Base-by-base conservation (phyloP, 371 early-diverging fungal genomes). In the Rhizopus microsporus region DNA sequence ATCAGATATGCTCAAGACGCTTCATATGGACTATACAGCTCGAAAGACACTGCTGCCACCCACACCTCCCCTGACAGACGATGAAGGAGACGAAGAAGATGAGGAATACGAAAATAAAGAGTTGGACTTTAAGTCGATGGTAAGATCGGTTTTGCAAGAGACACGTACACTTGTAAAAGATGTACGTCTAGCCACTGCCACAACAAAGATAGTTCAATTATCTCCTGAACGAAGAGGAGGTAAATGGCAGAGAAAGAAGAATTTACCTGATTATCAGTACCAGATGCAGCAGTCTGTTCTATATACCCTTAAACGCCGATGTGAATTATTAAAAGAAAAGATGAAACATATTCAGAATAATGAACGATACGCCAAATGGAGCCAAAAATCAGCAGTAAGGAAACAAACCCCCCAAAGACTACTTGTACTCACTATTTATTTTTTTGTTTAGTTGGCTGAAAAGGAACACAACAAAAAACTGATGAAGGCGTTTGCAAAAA, bases 201-300 rank as follows among this genome's bases (percentile, higher is more conserved):
- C 84, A 0, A 79, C 78, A 53, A 78, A 81, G 70, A 65, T 87
- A 8, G 71, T 86, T 51, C 57, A 71, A 40, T 53, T 75, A 5
- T 56, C 53, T 9, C 29, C 60, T 2, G 56, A 59, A 4, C 45
- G 55, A 12, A 51, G 56, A 48, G 62, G 61, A 9, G 72, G 72
- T 17, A 64, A 69, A 59, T 91, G 91, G 91, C 77, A 77, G 57
- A 82, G 88, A 16, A 68, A 75, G 16, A 71, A 78, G 60, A 72
- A 65, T 12, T 67, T 74, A 31, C 88, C 91, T 5, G 81, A 83
- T 55, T 89, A 83, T 67, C 85, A 85, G 49, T 86, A 86, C 71
- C 86, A 87, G 58, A 73, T 78, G 59, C 90, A 89, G 57, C 89
- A 89, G 68, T 81, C 90, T 12, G 82, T 86, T 13, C 49, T 87